phyloP scores from a whole-genome alignment of 352 stramenopile genomes.

The Globisporangium parvum region DNA sequence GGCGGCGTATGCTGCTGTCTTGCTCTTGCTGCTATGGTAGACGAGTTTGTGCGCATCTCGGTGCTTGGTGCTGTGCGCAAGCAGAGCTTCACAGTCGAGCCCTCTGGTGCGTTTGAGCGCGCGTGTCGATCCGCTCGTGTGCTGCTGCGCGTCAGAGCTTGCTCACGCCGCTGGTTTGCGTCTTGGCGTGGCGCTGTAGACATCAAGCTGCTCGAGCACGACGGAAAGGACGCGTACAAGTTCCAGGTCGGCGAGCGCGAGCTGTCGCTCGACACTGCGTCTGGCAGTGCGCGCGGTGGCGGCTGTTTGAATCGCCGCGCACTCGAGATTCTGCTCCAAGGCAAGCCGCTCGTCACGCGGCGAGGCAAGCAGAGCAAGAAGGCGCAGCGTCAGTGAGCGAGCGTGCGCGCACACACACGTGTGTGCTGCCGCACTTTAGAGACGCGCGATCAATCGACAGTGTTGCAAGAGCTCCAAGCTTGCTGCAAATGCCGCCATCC shows the following conservation, averaged over 20 bases:
- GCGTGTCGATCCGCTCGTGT: neutral
- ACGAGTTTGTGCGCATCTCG: constrained; percentile 54
- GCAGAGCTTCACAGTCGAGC: constrained; percentile 38
- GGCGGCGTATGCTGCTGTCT: neutral
- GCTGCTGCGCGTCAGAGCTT: neutral
- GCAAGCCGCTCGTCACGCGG: constrained; percentile 60
- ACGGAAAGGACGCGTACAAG: constrained; percentile 53
- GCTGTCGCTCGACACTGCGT: constrained; percentile 50
- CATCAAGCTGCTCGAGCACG: constrained; percentile 43
- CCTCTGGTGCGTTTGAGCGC: constrained; percentile 25
- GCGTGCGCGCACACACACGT: neutral
- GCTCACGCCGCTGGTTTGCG: neutral
- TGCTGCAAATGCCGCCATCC: too few species aligned
- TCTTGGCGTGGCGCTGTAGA: constrained; percentile 19
- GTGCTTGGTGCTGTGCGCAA: constrained; percentile 38
- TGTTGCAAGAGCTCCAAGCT: too few species aligned
- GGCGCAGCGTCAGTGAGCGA: constrained; percentile 8
- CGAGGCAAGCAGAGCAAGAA: constrained; percentile 67
- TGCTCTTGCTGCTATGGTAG: constrained; percentile 4
- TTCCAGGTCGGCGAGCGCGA: constrained; percentile 45
- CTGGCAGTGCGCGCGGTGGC: constrained; percentile 10
- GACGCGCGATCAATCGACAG: too few species aligned
- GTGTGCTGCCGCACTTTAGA: neutral
- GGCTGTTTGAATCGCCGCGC: constrained; percentile 53
- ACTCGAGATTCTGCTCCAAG: constrained; percentile 63